Conservation (phyloP, 2,329 filamentous ascomycete species). For the Penicillium glabrum region DNA sequence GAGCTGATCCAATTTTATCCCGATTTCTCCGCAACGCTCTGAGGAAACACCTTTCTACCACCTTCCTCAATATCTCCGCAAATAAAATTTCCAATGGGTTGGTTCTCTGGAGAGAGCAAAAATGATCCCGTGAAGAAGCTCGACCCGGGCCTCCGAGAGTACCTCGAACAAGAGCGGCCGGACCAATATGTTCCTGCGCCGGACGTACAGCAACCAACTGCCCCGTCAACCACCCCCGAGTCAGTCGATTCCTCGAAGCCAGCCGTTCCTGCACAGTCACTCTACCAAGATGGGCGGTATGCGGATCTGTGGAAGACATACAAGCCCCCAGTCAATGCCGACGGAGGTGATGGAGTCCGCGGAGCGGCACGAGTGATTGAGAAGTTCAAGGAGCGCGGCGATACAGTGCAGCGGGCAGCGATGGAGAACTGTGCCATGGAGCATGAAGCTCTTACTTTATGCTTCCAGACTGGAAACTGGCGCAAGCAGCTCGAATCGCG, state of each 20-base stretch:
- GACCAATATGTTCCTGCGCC: slow-evolving; percentile 59
- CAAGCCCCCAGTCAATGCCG: slow-evolving; percentile 62
- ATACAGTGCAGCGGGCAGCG: slow-evolving; percentile 74
- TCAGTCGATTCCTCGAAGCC: slow-evolving; percentile 31
- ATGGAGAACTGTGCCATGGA: slow-evolving; percentile 92
- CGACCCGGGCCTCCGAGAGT: slow-evolving; percentile 79
- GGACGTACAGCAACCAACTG: slow-evolving; percentile 23
- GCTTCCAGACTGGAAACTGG: slow-evolving; percentile 72
- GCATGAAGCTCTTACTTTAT: slow-evolving; percentile 78
- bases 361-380: slow-evolving; percentile 82
- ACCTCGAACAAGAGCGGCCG: slow-evolving; percentile 79
- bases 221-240: slow-evolving; percentile 15
- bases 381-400: slow-evolving; percentile 78
- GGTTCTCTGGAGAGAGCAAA: slow-evolving; percentile 58
- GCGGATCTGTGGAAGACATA: slow-evolving; percentile 94
- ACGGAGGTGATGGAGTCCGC: slow-evolving; percentile 72
- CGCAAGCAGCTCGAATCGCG: slow-evolving; percentile 53
- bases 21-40: slow-evolving; percentile 22
- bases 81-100: slow-evolving; percentile 52
- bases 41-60: neutral
- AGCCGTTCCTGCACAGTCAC: slow-evolving; percentile 50
- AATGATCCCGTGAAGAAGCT: slow-evolving; percentile 71
- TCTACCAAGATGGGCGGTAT: slow-evolving; percentile 70
- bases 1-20: slow-evolving; percentile 27
- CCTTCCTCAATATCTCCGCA: neutral